Percentiles rank a stretch among this genome's conserved stretches.
Conservation (phyloP, 2,329 filamentous ascomycete genomes). For the Amphichorda felina region DNA sequence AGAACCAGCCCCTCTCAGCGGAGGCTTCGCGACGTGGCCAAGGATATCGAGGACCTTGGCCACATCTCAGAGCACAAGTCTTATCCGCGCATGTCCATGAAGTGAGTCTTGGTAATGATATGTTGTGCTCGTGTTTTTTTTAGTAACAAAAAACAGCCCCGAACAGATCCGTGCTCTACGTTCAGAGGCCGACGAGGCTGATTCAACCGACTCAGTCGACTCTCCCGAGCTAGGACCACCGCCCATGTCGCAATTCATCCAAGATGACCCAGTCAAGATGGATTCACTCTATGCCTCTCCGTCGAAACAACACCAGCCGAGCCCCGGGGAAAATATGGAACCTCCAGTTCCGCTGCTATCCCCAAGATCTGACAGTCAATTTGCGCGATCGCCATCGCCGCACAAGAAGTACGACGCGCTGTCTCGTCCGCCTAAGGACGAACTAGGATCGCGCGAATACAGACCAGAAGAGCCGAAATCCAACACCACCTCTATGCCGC, state of each 20-base stretch:
- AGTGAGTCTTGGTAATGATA: slow-evolving; percentile 30
- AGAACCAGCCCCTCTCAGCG: slow-evolving; percentile 40
- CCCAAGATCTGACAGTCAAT: slow-evolving; percentile 10
- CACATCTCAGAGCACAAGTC: slow-evolving; percentile 57
- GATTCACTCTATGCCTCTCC: slow-evolving; percentile 27
- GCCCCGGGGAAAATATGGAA: slow-evolving; percentile 13
- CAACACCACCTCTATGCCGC: slow-evolving; percentile 2
- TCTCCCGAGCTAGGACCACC: slow-evolving; percentile 60
- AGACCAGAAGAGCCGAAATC: slow-evolving; percentile 2
- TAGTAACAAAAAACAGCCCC: slow-evolving; percentile 30
- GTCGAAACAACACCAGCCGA: slow-evolving; percentile 5
- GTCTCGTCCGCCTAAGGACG: background rate
- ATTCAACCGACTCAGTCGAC: slow-evolving; percentile 30
- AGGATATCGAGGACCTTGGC: slow-evolving; percentile 38
- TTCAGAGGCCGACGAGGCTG: slow-evolving; percentile 14
- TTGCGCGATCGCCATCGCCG: slow-evolving; percentile 10
- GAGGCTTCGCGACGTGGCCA: slow-evolving; percentile 42
- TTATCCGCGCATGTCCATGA: slow-evolving; percentile 56
- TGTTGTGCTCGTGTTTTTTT: background rate
- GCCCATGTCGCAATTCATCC: slow-evolving; percentile 45
- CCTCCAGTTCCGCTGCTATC: slow-evolving; percentile 18
- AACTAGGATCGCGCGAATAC: background rate
- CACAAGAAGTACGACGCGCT: slow-evolving; percentile 11
- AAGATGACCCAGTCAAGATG: slow-evolving; percentile 41
- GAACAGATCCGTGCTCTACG: slow-evolving; percentile 52